Percentiles rank a stretch among this genome's conserved stretches.
Conservation (phyloP, 78 protist genomes). For the Isochrysis galbana region DNA sequence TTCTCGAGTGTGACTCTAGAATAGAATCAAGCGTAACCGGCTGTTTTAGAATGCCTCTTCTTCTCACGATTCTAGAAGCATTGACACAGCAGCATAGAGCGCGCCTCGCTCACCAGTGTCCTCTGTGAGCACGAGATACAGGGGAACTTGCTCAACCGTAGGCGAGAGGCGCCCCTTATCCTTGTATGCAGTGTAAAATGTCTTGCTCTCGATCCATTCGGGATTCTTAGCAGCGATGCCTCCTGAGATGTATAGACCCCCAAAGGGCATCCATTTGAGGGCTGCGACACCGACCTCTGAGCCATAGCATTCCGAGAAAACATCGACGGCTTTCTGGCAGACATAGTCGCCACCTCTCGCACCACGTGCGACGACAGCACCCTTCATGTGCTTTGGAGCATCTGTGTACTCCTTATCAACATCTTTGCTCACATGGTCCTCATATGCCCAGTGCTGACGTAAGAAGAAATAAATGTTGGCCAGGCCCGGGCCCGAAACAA, state of each 20-base stretch:
- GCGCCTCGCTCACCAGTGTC: constrained; percentile 57
- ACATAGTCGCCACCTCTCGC: not conserved
- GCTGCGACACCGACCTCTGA: not conserved
- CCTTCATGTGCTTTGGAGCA: not conserved
- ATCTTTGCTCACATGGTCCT: not conserved
- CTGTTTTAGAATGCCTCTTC: no score
- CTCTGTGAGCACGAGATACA: constrained; percentile 32
- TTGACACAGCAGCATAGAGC: constrained; percentile 2
- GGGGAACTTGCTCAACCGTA: not conserved
- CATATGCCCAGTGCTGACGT: not conserved
- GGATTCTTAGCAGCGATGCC: constrained; percentile 53
- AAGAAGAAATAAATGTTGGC: constrained; percentile 38
- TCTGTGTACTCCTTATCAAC: not conserved
- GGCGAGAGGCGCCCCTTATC: constrained; percentile 50
- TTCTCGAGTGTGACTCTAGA: no score
- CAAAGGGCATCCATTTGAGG: constrained; percentile 52
- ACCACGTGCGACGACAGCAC: not conserved
- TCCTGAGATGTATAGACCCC: constrained; percentile 56
- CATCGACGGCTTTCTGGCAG: not conserved
- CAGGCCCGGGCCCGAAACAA: constrained; percentile 44
- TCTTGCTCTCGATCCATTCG: not conserved
- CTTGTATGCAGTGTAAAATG: constrained; percentile 21
- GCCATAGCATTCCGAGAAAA: not conserved
- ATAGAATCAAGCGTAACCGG: no score
- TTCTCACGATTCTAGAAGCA: no score